Evolutionary conservation across 306 rosid genomes (phyloP).

Genomic region (Lupinus albus): DNA sequence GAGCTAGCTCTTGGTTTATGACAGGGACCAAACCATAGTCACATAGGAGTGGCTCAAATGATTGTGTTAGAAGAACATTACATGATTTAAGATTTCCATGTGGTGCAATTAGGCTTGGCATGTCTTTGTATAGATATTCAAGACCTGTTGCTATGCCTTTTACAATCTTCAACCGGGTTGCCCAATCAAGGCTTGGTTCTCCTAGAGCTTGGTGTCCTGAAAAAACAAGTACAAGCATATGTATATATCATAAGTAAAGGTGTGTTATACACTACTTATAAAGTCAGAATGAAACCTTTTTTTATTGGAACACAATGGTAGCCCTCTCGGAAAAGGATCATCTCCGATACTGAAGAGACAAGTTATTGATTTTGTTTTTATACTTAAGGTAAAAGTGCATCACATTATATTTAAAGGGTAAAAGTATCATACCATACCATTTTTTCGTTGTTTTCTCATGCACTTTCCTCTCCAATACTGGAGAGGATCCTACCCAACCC

Average conservation of each 20-base stretch:
- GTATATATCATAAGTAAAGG: neutral
- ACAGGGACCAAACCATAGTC: slow-evolving; percentile 85
- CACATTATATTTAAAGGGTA: no score
- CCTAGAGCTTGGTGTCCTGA: slow-evolving; percentile 64
- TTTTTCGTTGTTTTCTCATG: no score
- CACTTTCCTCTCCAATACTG: no score
- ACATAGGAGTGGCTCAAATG: slow-evolving; percentile 66
- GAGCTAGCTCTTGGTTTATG: slow-evolving; percentile 75
- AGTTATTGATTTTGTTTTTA: no score
- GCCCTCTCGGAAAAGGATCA: no score
- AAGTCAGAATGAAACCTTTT: neutral
- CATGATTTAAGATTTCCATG: slow-evolving; percentile 93
- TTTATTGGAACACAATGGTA: neutral
- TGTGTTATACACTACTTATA: neutral
- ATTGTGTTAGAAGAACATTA: slow-evolving; percentile 66
- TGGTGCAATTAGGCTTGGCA: slow-evolving; percentile 70
- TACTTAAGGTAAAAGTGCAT: no score
- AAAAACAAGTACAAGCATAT: slow-evolving; percentile 10
- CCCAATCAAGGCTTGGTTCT: slow-evolving; percentile 76
- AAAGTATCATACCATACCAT: no score
- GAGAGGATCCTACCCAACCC: no score
- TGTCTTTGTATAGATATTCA: slow-evolving; percentile 63
- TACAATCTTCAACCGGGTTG: slow-evolving; percentile 69
- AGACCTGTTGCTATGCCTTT: slow-evolving; percentile 80
- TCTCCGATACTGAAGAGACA: no score